Evolutionary conservation across 1,284 basidiomycete species (phyloP).

Genomic region (Ceratobasidium sp.): DNA sequence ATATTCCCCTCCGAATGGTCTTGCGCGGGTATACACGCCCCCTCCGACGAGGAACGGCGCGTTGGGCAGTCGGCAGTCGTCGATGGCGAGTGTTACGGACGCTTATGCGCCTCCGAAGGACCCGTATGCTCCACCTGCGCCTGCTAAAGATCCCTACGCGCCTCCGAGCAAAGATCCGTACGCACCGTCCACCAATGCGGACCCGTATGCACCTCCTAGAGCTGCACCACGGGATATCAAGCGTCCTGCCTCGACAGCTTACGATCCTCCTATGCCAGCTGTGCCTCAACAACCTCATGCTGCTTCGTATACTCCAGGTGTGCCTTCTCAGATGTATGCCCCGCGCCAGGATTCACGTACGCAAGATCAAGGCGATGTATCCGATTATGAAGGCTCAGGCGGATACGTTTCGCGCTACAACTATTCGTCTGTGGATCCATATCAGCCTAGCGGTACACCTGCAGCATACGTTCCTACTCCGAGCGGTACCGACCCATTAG

Average conservation of each 20-base stretch:
- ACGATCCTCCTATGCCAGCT: conserved; percentile 56
- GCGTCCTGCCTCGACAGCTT: conserved; percentile 56
- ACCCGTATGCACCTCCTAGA: conserved; percentile 50
- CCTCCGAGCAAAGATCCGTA: conserved; percentile 51
- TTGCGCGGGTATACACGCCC: conserved; percentile 43
- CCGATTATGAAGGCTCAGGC: conserved; percentile 48
- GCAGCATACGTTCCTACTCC: conserved; percentile 50
- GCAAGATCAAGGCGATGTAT: conserved; percentile 53
- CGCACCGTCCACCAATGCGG: conserved; percentile 48
- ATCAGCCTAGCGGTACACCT: conserved; percentile 33
- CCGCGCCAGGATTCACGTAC: conserved; percentile 47
- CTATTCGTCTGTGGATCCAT: conserved; percentile 45
- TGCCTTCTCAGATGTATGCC: conserved; percentile 44
- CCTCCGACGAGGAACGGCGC: conserved; percentile 32
- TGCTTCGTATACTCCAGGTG: conserved; percentile 40
- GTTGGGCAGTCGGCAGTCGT: conserved; percentile 35
- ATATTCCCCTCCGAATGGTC: conserved; percentile 39
- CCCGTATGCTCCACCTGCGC: conserved; percentile 54
- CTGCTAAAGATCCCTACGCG: conserved; percentile 52
- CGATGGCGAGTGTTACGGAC: conserved; percentile 30
- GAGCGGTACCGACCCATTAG: conserved; percentile 72
- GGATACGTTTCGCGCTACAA: conserved; percentile 49
- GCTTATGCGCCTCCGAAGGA: conserved; percentile 58
- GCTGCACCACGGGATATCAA: conserved; percentile 33
- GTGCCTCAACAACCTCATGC: conserved; percentile 17